Evolutionary conservation across 768 basidiomycete genomes (phyloP).

Genomic region (Exidia glandulosa): DNA sequence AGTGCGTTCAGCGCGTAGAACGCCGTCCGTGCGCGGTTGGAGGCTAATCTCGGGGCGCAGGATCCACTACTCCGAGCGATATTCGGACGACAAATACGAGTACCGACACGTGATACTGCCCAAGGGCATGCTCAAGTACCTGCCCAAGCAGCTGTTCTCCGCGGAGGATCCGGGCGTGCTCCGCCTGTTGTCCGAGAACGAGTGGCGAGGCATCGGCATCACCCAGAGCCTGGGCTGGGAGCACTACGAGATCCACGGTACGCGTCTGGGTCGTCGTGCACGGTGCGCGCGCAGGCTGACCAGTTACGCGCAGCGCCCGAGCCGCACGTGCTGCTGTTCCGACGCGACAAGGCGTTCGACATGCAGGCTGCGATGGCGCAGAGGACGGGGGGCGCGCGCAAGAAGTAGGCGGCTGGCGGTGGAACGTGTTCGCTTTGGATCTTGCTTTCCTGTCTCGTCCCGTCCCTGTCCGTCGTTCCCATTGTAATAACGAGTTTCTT

Average conservation of each 20-base stretch:
- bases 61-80: constrained; percentile 86
- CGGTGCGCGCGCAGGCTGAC: background rate
- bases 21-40: background rate
- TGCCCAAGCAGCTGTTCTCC: constrained; percentile 73
- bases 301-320: constrained; percentile 58
- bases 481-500: background rate
- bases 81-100: constrained; percentile 86
- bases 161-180: constrained; percentile 38
- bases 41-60: constrained; percentile 24
- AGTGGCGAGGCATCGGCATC: constrained; percentile 96
- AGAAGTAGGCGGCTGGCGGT: background rate
- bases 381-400: background rate
- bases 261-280: constrained; percentile 10
- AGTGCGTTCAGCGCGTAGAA: background rate
- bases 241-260: constrained; percentile 95
- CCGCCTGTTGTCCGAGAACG: constrained; percentile 70
- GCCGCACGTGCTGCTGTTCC: constrained; percentile 89
- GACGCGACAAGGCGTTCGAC: constrained; percentile 61
- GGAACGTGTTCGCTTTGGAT: background rate
- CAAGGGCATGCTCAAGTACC: constrained; percentile 85
- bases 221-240: constrained; percentile 95
- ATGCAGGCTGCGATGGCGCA: constrained; percentile 9
- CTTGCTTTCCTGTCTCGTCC: background rate
- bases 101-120: constrained; percentile 97
- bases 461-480: background rate